Percentiles rank a stretch among this genome's conserved stretches.
These are phyloP conservation scores for Ostreobium quekettii DNA, from an alignment of 139 green algal genomes.

Conservation along the genomic window DNA sequence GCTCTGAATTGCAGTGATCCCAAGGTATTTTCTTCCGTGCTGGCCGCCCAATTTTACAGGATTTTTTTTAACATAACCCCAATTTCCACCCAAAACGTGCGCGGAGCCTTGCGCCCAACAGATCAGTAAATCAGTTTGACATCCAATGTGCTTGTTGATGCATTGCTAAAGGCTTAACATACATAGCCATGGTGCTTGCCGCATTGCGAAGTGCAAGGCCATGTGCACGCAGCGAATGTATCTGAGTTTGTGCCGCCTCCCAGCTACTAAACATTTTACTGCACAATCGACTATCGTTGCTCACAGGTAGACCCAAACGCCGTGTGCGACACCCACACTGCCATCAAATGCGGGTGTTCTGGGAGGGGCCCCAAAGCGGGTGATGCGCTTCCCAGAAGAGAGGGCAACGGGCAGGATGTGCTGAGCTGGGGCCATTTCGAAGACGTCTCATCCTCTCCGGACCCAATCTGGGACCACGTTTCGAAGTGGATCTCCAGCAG, in stretches of 20 bases:
- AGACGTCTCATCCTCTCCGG: slow-evolving; percentile 25
- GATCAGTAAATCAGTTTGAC: no score
- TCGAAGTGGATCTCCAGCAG: slow-evolving; percentile 23
- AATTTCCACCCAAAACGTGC: no score
- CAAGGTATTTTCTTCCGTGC: no score
- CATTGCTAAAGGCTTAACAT: background rate
- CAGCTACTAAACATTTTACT: slow-evolving; percentile 1
- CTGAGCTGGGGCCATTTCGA: slow-evolving; percentile 38
- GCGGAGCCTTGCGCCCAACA: no score
- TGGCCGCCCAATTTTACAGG: no score
- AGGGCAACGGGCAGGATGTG: slow-evolving; percentile 21
- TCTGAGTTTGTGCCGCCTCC: background rate
- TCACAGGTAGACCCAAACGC: slow-evolving; percentile 28
- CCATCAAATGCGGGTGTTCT: slow-evolving; percentile 51
- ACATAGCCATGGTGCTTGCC: background rate
- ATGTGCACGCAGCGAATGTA: background rate
- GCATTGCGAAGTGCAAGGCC: background rate
- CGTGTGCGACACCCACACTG: slow-evolving; percentile 44
- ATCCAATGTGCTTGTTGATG: background rate
- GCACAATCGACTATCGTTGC: background rate
- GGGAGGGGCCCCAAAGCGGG: slow-evolving; percentile 16
- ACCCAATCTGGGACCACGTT: slow-evolving; percentile 37
- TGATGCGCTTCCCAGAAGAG: background rate
- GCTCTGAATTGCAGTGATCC: no score
- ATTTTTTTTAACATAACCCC: no score